phyloP scores from a whole-genome alignment of 148 eudicot species.

The Simmondsia chinensis region DNA sequence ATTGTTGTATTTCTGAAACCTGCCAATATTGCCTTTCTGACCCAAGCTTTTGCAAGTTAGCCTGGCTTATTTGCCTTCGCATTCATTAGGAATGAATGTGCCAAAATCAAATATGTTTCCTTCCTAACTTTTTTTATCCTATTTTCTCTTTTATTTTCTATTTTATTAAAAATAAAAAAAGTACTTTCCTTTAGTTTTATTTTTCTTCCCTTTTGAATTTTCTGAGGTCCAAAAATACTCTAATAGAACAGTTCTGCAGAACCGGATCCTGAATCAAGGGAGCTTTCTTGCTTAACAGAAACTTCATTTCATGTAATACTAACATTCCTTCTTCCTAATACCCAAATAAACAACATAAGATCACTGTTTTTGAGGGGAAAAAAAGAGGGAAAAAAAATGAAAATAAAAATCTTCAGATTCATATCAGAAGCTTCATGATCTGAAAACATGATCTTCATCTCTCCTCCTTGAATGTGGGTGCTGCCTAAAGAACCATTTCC shows the following conservation, averaged over 20 bases:
- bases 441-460: conserved; percentile 12
- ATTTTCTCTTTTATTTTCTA: too few species aligned
- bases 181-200: too few species aligned
- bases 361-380: conserved; percentile 1
- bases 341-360: conserved; percentile 1
- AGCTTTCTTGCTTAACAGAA: too few species aligned
- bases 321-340: conserved; percentile 7
- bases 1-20: too few species aligned
- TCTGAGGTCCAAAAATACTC: too few species aligned
- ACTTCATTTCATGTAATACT: neutral
- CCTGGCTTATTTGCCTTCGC: neutral
- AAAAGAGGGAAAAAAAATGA: neutral
- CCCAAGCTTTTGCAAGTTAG: too few species aligned
- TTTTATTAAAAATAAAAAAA: too few species aligned
- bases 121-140: too few species aligned
- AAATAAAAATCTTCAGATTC: conserved; percentile 1
- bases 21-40: neutral
- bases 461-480: conserved; percentile 19
- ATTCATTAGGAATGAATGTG: neutral
- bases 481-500: conserved; percentile 76
- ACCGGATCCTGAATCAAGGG: too few species aligned
- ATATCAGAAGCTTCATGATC: conserved; percentile 1
- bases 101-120: neutral
- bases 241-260: too few species aligned
- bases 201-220: too few species aligned